Evolutionary conservation across 345 rosid species (phyloP).

Genomic region (Murraya paniculata): DNA sequence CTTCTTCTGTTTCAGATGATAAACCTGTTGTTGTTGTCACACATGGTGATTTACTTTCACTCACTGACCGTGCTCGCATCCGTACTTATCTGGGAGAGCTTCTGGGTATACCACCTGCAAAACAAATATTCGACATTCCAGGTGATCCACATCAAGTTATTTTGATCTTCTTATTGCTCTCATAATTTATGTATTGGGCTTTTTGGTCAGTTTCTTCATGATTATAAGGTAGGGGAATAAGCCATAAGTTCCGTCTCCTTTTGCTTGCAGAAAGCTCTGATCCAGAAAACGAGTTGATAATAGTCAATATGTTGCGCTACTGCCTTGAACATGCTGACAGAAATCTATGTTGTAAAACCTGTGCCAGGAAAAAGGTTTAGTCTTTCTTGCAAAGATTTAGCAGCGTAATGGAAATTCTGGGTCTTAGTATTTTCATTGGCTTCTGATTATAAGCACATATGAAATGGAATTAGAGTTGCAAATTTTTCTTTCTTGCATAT

Average conservation of each 20-base stretch:
- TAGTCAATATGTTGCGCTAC: slow-evolving; percentile 62
- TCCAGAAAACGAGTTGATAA: slow-evolving; percentile 46
- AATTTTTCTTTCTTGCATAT: neutral
- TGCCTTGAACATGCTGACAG: slow-evolving; percentile 81
- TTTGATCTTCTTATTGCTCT: neutral
- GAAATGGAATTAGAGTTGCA: neutral
- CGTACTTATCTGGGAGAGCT: slow-evolving; percentile 62
- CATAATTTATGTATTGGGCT: neutral
- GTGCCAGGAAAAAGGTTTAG: slow-evolving; percentile 38
- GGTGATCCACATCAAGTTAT: slow-evolving; percentile 36
- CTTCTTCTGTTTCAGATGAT: slow-evolving; percentile 47
- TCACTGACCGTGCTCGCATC: slow-evolving; percentile 48
- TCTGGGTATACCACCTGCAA: slow-evolving; percentile 63
- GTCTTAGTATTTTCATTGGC: neutral
- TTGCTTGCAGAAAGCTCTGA: slow-evolving; percentile 48
- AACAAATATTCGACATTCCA: slow-evolving; percentile 78
- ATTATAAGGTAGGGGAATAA: slow-evolving; percentile 9
- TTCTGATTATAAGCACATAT: neutral
- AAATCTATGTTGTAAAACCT: slow-evolving; percentile 46
- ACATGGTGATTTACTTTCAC: slow-evolving; percentile 75
- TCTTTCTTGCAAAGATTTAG: neutral
- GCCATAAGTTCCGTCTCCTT: neutral
- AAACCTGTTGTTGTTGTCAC: slow-evolving; percentile 80
- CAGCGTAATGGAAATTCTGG: neutral
- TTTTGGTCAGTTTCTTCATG: neutral